Conservation (phyloP, 129 eudicot genomes). For the Tagetes patula region DNA sequence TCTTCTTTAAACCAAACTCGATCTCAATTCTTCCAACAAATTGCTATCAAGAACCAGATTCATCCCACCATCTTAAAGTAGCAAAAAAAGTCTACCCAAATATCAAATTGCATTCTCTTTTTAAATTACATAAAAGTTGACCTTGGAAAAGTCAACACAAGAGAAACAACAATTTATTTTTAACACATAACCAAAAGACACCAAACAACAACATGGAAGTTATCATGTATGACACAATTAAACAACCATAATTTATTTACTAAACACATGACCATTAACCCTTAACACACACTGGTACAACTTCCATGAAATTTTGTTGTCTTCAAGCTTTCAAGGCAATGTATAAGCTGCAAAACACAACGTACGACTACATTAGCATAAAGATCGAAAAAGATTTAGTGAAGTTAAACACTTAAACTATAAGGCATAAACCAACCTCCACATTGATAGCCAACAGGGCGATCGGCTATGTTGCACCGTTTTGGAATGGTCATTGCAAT, state of each 20-base stretch:
- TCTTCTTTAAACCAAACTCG: conserved; percentile 30
- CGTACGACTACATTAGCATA: neutral
- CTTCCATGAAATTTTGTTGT: conserved; percentile 15
- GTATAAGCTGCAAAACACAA: conserved; percentile 71
- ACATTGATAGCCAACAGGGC: conserved; percentile 89
- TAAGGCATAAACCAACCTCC: conserved; percentile 47
- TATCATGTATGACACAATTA: conserved; percentile 25
- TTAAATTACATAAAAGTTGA: conserved; percentile 23
- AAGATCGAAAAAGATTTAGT: neutral
- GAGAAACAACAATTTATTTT: conserved; percentile 2
- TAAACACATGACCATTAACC: conserved; percentile 29
- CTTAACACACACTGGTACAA: conserved; percentile 36
- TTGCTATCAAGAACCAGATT: conserved; percentile 38
- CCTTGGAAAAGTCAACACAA: conserved; percentile 33
- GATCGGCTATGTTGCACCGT: conserved; percentile 78
- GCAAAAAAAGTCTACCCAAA: conserved; percentile 24
- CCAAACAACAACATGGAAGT: conserved; percentile 30
- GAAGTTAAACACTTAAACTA: neutral
- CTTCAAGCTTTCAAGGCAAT: conserved; percentile 59
- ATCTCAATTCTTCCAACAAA: conserved; percentile 16
- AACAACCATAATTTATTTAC: conserved; percentile 38
- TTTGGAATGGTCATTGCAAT: conserved; percentile 75
- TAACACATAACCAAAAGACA: conserved; percentile 23
- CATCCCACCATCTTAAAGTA: conserved; percentile 33
- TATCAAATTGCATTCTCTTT: conserved; percentile 16